phyloP scores from a whole-genome alignment of 2,329 filamentous ascomycete species.

The Trichoderma sp. region DNA sequence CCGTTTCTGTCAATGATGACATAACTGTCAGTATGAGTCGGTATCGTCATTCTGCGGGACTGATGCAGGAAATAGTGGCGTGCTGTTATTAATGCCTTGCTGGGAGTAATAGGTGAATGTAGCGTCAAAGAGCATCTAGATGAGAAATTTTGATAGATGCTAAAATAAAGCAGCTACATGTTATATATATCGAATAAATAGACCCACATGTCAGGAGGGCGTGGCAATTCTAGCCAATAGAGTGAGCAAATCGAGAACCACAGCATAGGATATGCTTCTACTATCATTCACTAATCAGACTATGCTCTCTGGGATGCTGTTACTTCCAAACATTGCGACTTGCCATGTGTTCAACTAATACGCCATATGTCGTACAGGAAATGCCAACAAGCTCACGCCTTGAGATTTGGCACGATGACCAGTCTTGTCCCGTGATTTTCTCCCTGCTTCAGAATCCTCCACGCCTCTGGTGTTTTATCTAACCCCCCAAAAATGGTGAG shows the following conservation, averaged over 20 bases:
- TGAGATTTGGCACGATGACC: constrained; percentile 1
- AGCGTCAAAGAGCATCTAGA: background rate
- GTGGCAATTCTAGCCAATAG: background rate
- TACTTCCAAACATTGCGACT: background rate
- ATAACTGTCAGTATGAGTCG: background rate
- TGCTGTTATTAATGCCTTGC: background rate
- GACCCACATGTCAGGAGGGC: background rate
- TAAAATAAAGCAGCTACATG: background rate
- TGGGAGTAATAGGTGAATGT: background rate
- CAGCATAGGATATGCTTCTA: too few species aligned
- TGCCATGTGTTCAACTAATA: background rate
- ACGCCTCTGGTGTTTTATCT: background rate
- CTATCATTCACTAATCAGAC: background rate
- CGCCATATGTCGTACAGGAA: background rate
- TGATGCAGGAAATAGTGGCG: background rate
- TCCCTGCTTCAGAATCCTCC: background rate
- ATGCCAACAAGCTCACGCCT: background rate
- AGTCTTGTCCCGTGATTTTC: constrained; percentile 25
- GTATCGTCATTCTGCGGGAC: background rate
- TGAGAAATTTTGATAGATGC: background rate
- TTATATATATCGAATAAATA: too few species aligned
- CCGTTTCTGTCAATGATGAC: constrained; percentile 38
- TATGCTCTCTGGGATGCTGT: background rate
- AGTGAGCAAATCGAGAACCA: background rate
- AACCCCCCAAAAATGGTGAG: background rate